A percentile compares a stretch with the other conserved stretches of the same genome.
These are phyloP conservation scores for Pyrenophora graminea DNA, from an alignment of 2,329 filamentous ascomycete species.

Conservation along the genomic window DNA sequence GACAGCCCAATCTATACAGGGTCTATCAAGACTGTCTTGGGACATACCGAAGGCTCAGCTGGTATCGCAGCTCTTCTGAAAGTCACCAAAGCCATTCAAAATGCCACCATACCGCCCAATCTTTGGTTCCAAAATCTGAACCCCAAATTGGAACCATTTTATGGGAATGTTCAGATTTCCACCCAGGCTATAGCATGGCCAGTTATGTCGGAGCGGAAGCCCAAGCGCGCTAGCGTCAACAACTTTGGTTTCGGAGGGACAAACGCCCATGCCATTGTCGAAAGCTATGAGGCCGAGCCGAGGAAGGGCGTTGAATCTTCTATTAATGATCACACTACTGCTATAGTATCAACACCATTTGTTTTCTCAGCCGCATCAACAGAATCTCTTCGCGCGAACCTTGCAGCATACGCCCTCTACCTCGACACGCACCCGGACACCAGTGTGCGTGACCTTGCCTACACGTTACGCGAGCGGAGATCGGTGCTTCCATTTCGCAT, in stretches of 20 bases:
- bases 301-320: neutral
- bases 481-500: neutral
- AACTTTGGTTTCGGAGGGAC: slow-evolving; percentile 34
- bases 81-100: slow-evolving; percentile 37
- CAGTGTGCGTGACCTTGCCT: neutral
- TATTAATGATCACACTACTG: neutral
- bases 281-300: slow-evolving; percentile 14
- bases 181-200: slow-evolving; percentile 19
- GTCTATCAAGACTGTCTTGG: slow-evolving; percentile 47
- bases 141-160: slow-evolving; percentile 31
- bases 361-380: slow-evolving; percentile 1
- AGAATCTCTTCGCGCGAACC: neutral
- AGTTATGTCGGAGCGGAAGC: neutral
- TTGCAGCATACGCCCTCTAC: neutral
- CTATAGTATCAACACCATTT: neutral
- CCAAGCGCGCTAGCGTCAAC: slow-evolving; percentile 27
- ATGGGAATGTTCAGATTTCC: slow-evolving; percentile 14
- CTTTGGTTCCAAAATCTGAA: slow-evolving; percentile 42
- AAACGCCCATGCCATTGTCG: slow-evolving; percentile 36
- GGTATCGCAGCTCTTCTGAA: slow-evolving; percentile 47
- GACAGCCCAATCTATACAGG: slow-evolving; percentile 21
- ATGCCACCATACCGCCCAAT: slow-evolving; percentile 40
- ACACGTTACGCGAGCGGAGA: neutral
- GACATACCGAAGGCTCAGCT: slow-evolving; percentile 49
- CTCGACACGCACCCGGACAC: neutral